These are phyloP conservation scores for Mollisia scopiformis DNA, from an alignment of 2,329 filamentous ascomycete genomes.

Conservation along the genomic window DNA sequence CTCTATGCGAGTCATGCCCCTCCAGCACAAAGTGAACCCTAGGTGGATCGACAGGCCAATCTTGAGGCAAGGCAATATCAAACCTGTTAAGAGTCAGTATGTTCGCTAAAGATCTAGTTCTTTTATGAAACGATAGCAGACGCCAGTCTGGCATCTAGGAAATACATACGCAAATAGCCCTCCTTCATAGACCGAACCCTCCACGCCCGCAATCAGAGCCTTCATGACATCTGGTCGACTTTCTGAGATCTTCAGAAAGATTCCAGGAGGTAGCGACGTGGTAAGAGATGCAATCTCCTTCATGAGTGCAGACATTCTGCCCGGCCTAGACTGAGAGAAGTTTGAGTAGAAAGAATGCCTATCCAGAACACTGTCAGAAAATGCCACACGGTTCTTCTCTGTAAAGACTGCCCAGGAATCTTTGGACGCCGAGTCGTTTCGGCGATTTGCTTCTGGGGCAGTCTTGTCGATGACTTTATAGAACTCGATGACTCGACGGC, in stretches of 20 bases:
- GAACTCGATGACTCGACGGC: slow-evolving; percentile 1
- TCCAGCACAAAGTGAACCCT: slow-evolving; percentile 23
- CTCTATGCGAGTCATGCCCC: slow-evolving; percentile 18
- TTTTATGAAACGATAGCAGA: neutral
- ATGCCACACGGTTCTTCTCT: slow-evolving; percentile 23
- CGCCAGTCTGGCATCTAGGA: neutral
- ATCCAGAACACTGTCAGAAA: slow-evolving; percentile 26
- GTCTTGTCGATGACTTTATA: neutral
- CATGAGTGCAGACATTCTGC: slow-evolving; percentile 12
- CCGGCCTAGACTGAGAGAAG: neutral
- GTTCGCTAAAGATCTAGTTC: neutral
- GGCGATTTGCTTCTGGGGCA: neutral
- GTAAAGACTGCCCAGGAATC: slow-evolving; percentile 20
- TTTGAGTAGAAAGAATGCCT: neutral
- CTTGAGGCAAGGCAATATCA: slow-evolving; percentile 22
- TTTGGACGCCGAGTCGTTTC: neutral
- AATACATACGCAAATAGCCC: slow-evolving; percentile 27
- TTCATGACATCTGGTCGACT: slow-evolving; percentile 29
- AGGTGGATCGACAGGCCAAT: slow-evolving; percentile 24
- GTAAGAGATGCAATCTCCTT: slow-evolving; percentile 29
- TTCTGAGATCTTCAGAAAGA: slow-evolving; percentile 30
- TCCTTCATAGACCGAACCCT: slow-evolving; percentile 26
- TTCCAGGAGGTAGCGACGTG: slow-evolving; percentile 26
- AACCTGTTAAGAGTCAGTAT: slow-evolving; percentile 14
- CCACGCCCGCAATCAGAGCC: slow-evolving; percentile 25